Evolutionary conservation across 2,329 filamentous ascomycete species (phyloP), one percentile per base, ranked within the genome.

Genomic region (Diplodia intermedia): DNA sequence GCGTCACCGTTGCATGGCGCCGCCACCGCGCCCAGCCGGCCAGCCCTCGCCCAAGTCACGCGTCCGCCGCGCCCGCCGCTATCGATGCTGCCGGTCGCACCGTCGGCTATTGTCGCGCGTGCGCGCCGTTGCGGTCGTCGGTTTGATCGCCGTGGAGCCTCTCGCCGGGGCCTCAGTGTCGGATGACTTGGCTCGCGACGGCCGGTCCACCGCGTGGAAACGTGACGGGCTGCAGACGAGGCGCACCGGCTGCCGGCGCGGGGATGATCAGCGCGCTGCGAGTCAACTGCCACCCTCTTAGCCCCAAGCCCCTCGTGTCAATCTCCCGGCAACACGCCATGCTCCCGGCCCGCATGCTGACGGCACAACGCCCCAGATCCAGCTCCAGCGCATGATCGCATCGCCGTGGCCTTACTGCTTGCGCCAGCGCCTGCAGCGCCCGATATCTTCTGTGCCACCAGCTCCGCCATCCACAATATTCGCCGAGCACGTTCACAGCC

Each of bases 101-200:
- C 18, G 43, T 52, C 65, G 54, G 65, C 65, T 67, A 56, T 57
- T 57, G 40, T 56, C 40, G 43, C 29, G 29, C 47, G 29, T 55
- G 54, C 40, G 14, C 26, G 43, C 43, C n/a, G 43, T 20, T 47
- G 43, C 8, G 18, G 14, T 14, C 40, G 31, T 6, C 20, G 26
- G 66, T 67, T 67, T 67, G 66, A 67, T 67, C 66, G 66, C 49
- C 66, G 56, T 67, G 66, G 66, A 57, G 66, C 66, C 66, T 61
- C 31, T 29, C 40, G n/a, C 29, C 43, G 29, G 36, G 50, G 36
- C 63, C 50, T 55, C 53, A 43, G 31, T 50, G 56, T 61, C 55
- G 56, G 55, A 67, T 53, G 55, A 67, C 53, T 40, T 26, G 36
- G 55, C 55, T 60, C 54, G 65, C 65, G 20, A 60, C 53, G 52